phyloP scores from a whole-genome alignment of 2,329 filamentous ascomycete species.

The Ceratocystis ficicola region DNA sequence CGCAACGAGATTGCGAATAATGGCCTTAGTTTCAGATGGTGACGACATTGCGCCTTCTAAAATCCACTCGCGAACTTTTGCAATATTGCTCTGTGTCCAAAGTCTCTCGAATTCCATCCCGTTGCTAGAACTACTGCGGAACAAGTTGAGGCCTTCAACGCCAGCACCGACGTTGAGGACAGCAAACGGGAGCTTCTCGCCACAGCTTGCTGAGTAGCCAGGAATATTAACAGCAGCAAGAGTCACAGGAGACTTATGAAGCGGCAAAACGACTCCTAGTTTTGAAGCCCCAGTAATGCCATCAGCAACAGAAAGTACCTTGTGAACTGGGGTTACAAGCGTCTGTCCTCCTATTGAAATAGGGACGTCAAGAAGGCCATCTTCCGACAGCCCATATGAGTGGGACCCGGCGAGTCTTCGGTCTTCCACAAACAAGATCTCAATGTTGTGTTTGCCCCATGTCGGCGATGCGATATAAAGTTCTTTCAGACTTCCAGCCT shows the following conservation, averaged over 20 bases:
- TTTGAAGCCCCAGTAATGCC: conserved; percentile 57
- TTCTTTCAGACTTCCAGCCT: conserved; percentile 32
- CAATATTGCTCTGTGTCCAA: conserved; percentile 62
- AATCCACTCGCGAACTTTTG: conserved; percentile 55
- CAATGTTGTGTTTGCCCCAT: conserved; percentile 49
- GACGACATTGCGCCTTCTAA: conserved; percentile 33
- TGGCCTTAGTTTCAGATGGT: conserved; percentile 46
- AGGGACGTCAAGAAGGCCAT: conserved; percentile 52
- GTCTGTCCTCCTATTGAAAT: conserved; percentile 9
- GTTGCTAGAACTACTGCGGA: conserved; percentile 58
- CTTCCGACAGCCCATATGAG: conserved; percentile 35
- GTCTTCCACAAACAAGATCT: conserved; percentile 47
- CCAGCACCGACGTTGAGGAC: conserved; percentile 54
- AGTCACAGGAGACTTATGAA: conserved; percentile 34
- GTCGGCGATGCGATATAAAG: conserved; percentile 51
- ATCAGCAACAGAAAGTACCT: conserved; percentile 59
- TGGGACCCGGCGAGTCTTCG: conserved; percentile 30
- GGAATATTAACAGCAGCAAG: conserved; percentile 48
- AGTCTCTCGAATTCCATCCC: conserved; percentile 59
- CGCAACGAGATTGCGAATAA: conserved; percentile 52
- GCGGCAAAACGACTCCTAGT: conserved; percentile 34
- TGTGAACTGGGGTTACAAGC: conserved; percentile 62
- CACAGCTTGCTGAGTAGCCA: conserved; percentile 31
- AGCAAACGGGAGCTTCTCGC: conserved; percentile 36
- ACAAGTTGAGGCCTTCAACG: conserved; percentile 48